Percentiles rank a stretch among this genome's conserved stretches.
These are phyloP conservation scores for Cladochytrium replicatum DNA, from an alignment of 192 early-diverging fungal genomes.

Conservation along the genomic window DNA sequence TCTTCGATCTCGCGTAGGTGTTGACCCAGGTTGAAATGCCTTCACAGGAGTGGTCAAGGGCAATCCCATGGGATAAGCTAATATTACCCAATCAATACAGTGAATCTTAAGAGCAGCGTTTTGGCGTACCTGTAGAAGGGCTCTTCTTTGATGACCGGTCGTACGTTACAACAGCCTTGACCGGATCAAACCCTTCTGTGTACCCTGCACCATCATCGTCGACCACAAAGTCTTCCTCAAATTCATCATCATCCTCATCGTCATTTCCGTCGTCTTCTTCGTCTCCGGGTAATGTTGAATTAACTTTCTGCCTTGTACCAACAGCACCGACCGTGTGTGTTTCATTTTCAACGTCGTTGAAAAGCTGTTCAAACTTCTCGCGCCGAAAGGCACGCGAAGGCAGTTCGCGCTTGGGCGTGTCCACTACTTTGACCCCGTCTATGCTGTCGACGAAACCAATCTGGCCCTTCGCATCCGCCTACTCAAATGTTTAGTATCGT, in stretches of 20 bases:
- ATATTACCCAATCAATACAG: slow-evolving; percentile 3
- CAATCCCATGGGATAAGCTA: background rate
- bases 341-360: slow-evolving; percentile 16
- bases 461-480: no score
- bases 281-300: no score
- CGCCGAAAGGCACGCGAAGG: no score
- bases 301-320: no score
- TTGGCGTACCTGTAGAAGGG: background rate
- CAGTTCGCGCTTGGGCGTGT: no score
- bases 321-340: slow-evolving; percentile 11
- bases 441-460: no score
- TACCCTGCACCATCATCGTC: slow-evolving; percentile 81
- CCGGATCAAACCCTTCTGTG: slow-evolving; percentile 30
- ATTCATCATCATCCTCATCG: slow-evolving; percentile 42
- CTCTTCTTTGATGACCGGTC: background rate
- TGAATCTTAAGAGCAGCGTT: no score
- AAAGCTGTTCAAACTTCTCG: slow-evolving; percentile 2
- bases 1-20: slow-evolving; percentile 34
- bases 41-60: slow-evolving; percentile 6
- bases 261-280: slow-evolving; percentile 12
- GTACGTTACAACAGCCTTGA: slow-evolving; percentile 3
- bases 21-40: slow-evolving; percentile 82
- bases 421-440: no score
- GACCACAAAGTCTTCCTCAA: slow-evolving; percentile 74
- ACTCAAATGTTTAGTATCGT: no score